Evolutionary conservation across 2,329 filamentous ascomycete genomes (phyloP).

Genomic region (Fusarium acutatum): DNA sequence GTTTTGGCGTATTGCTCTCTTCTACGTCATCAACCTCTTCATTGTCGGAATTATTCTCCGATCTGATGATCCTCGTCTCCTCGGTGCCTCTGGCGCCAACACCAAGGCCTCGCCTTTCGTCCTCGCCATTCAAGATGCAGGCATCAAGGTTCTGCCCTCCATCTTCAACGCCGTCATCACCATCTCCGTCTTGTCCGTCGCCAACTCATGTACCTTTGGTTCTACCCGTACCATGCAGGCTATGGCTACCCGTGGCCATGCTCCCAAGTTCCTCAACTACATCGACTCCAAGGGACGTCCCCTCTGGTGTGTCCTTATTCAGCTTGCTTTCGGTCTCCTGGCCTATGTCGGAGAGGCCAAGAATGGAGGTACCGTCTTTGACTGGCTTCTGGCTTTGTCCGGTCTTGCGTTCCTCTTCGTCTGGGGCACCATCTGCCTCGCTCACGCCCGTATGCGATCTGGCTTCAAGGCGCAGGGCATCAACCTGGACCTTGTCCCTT

Average conservation of each 20-base stretch:
- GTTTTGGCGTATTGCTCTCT: constrained; percentile 91
- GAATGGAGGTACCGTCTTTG: constrained; percentile 71
- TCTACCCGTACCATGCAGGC: constrained; percentile 90
- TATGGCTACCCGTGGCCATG: constrained; percentile 86
- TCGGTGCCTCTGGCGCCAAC: constrained; percentile 65
- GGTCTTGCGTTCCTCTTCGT: constrained; percentile 80
- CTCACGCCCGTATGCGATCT: constrained; percentile 87
- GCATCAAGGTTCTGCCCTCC: constrained; percentile 81
- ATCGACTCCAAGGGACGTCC: constrained; percentile 85
- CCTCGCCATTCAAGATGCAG: constrained; percentile 85
- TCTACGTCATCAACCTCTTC: constrained; percentile 85
- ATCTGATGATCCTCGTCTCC: constrained; percentile 70
- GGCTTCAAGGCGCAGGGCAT: constrained; percentile 76
- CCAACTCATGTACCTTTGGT: constrained; percentile 91
- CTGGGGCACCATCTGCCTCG: constrained; percentile 84
- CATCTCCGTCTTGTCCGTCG: constrained; percentile 90
- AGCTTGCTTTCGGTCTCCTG: constrained; percentile 75
- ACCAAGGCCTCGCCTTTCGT: constrained; percentile 88
- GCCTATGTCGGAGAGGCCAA: constrained; percentile 76
- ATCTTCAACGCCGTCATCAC: constrained; percentile 97
- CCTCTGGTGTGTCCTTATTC: constrained; percentile 73
- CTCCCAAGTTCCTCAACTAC: constrained; percentile 79
- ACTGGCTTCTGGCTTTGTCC: constrained; percentile 81
- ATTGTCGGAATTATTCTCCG: constrained; percentile 85
- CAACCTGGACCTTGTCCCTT: constrained; percentile 78